These are phyloP conservation scores for Hygrophorus pudorinus DNA, from an alignment of 768 basidiomycete genomes.

Conservation along the genomic window DNA sequence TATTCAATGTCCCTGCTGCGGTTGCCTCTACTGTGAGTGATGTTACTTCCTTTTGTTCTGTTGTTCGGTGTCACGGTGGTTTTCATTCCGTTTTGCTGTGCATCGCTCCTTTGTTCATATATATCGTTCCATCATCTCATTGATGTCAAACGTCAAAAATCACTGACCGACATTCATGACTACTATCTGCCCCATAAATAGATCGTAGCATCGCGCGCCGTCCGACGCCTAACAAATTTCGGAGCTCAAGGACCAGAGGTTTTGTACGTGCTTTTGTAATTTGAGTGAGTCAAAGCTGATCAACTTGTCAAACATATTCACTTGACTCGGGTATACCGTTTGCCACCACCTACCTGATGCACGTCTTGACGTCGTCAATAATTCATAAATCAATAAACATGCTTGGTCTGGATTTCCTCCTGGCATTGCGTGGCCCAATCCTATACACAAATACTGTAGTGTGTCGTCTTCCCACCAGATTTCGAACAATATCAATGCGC, in stretches of 20 bases:
- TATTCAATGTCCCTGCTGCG: conserved; percentile 64
- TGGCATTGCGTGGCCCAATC: background rate
- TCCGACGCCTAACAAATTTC: conserved; percentile 58
- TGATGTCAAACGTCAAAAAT: background rate
- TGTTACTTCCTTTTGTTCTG: conserved; percentile 22
- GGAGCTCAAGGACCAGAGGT: conserved; percentile 37
- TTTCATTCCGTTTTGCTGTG: conserved; percentile 11
- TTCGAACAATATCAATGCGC: conserved; percentile 47
- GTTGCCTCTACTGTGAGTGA: conserved; percentile 50
- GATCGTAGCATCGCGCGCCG: conserved; percentile 53
- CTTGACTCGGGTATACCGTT: no score
- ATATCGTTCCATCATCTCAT: background rate
- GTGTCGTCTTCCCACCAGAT: conserved; percentile 32
- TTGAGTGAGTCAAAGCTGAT: background rate
- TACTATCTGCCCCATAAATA: conserved; percentile 12
- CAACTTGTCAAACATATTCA: no score
- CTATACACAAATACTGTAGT: conserved; percentile 3
- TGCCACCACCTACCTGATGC: no score
- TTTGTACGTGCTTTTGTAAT: conserved; percentile 32
- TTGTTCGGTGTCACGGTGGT: conserved; percentile 32
- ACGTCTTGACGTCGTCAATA: no score
- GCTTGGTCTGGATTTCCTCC: no score
- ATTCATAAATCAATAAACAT: no score
- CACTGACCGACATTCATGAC: background rate
- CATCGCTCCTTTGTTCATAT: background rate